Evolutionary conservation across 352 stramenopile species (phyloP).

Genomic region (Pythium monospermum): DNA sequence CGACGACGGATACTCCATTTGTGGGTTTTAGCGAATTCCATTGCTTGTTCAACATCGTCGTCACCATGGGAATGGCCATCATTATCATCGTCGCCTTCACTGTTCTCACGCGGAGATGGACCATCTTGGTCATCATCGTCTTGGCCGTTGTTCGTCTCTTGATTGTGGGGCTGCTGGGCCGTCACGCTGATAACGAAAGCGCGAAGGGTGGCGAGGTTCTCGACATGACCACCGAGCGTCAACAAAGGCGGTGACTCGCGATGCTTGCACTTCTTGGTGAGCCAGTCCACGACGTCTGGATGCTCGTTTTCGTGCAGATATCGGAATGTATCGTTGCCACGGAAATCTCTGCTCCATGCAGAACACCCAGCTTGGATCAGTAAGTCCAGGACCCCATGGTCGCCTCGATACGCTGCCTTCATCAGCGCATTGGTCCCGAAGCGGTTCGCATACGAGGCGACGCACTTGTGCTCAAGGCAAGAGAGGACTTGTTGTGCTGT

Average conservation of each 20-base stretch:
- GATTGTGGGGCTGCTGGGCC: not conserved
- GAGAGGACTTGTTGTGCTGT: slow-evolving; percentile 26
- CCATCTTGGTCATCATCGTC: not conserved
- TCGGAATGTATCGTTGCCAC: slow-evolving; percentile 28
- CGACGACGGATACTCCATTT: slow-evolving; percentile 35
- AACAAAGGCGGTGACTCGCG: not conserved
- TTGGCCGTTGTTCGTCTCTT: not conserved
- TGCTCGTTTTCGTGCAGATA: slow-evolving; percentile 44
- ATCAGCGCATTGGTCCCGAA: slow-evolving; percentile 42
- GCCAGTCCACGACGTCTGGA: slow-evolving; percentile 29
- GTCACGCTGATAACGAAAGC: not conserved
- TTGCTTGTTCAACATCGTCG: not conserved
- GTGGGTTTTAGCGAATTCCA: not conserved
- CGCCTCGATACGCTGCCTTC: slow-evolving; percentile 35
- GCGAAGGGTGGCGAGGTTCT: not conserved
- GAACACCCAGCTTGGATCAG: slow-evolving; percentile 32
- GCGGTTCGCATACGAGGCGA: slow-evolving; percentile 42
- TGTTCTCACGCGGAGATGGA: not conserved
- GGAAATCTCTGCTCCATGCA: slow-evolving; percentile 43
- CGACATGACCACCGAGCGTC: not conserved
- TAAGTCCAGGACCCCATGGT: slow-evolving; percentile 31
- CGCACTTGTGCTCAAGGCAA: slow-evolving; percentile 35
- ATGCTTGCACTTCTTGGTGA: slow-evolving; percentile 24
- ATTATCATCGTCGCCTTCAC: not conserved
- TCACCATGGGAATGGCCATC: not conserved